Percentiles rank a stretch among this genome's conserved stretches.
phyloP scores from a whole-genome alignment of 2,329 filamentous ascomycete species.

The Arachnomyces sp. region DNA sequence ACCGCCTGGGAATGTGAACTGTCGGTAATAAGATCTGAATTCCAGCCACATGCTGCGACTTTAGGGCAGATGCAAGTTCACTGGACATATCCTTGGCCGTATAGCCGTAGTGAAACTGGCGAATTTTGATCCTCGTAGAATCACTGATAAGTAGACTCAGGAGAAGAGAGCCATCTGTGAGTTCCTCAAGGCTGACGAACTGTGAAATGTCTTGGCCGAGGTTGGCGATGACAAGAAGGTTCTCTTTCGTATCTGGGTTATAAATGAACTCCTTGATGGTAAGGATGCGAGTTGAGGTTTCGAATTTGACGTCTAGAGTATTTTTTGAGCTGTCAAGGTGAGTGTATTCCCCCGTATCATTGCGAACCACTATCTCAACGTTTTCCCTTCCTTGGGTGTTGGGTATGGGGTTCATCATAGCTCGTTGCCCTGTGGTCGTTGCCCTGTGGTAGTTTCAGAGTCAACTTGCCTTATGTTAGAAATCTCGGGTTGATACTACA shows the following conservation, averaged over 20 bases:
- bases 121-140: constrained; percentile 15
- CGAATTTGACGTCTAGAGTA: constrained; percentile 3
- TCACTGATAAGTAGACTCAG: constrained; percentile 16
- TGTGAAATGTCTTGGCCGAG: constrained; percentile 14
- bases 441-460: no score
- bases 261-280: constrained; percentile 2
- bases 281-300: background rate
- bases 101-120: constrained; percentile 18
- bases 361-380: constrained; percentile 1
- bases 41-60: constrained; percentile 10
- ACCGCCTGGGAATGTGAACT: constrained; percentile 18
- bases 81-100: constrained; percentile 8
- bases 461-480: no score
- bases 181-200: constrained; percentile 23
- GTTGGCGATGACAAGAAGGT: constrained; percentile 7
- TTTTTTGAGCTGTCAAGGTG: background rate
- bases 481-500: no score
- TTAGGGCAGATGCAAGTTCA: constrained; percentile 16
- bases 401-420: background rate
- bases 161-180: constrained; percentile 21
- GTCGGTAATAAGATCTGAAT: constrained; percentile 21
- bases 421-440: no score
- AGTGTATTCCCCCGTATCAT: background rate
- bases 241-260: background rate
- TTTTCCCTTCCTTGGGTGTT: background rate